Base-by-base conservation (phyloP, 768 basidiomycete genomes). In the Leucocoprinus birnbaumii region DNA sequence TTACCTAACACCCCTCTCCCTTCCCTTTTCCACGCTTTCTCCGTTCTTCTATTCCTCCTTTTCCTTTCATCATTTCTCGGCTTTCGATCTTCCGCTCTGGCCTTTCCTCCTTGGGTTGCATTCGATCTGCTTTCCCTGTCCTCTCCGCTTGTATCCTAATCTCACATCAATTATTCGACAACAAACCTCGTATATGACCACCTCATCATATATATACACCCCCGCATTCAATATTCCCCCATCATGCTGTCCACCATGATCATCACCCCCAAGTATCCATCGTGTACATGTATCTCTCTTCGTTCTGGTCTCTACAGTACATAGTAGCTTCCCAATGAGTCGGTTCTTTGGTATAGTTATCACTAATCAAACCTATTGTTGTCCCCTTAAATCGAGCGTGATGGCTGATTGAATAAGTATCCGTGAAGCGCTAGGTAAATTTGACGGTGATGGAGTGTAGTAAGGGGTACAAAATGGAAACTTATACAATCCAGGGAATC, bases 401-500 rank as follows among this genome's bases (percentile, higher is more conserved):
- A 37, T 51, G 14, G 41, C 22, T 18, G 3, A 47, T 19, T 41
- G 51, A 35, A 47, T 25, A 11, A 31, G 21, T 34, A 21, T 31
- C 31, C 31, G 11, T 31, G 11, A 38, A 14, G 38, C 4, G 38
- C 34, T 38, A 13, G 11, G 16, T 38, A 7, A 38, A 3, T 13
- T n/a, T n/a, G n/a, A n/a, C 38, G 13, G 38, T 10, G 4, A 16
- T 11, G 9, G 16, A 16, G 13, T 13, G 38, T 25, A 34, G 48
- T 4, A 22, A 43, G 51, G 25, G 10, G 48, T 34, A 40, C 18
- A 3, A 34, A 3, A 35, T 21, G 25, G 18, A 7, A 5, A 24
- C 31, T 62, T 82, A 78, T 37, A 87, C 73, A 61, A 97, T 89
- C 89, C 90, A 94, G 27, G 92, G 93, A 51, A 99, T 82, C 69